Conservation (phyloP, 805 yeast species). For the Metschnikowia continentalis region DNA sequence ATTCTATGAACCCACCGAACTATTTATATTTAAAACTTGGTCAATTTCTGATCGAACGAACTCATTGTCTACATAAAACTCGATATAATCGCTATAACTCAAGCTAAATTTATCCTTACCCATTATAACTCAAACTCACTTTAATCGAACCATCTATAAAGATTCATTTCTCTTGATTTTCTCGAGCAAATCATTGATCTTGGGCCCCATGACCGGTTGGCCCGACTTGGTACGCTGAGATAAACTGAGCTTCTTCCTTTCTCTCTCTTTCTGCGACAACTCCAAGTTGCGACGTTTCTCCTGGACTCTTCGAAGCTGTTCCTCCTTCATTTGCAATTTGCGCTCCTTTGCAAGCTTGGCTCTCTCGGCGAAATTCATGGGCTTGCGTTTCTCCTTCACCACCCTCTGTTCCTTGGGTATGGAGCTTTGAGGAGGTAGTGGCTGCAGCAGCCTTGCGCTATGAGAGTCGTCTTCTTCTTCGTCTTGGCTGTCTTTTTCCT, state of each 20-base stretch:
- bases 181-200: conserved; percentile 72
- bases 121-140: no score
- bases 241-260: conserved; percentile 38
- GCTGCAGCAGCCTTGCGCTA: conserved; percentile 18
- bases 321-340: conserved; percentile 39
- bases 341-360: conserved; percentile 45
- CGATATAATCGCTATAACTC: no score
- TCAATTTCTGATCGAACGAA: no score
- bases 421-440: conserved; percentile 15
- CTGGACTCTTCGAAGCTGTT: conserved; percentile 37
- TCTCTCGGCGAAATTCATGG: conserved; percentile 42
- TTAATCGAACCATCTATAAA: no score
- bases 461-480: conserved; percentile 12
- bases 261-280: conserved; percentile 37
- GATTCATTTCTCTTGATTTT: conserved; percentile 56
- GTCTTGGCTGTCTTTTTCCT: neutral
- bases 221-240: conserved; percentile 62
- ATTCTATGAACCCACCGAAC: neutral
- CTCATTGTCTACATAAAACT: no score
- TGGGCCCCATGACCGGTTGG: conserved; percentile 89
- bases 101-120: no score
- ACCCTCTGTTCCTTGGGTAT: conserved; percentile 7
- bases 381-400: conserved; percentile 27
- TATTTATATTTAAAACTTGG: neutral
- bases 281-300: conserved; percentile 33